A percentile compares a stretch with the other conserved stretches of the same genome.
These are phyloP conservation scores for Cercospora janseana DNA, from an alignment of 2,329 filamentous ascomycete species.

Conservation along the genomic window DNA sequence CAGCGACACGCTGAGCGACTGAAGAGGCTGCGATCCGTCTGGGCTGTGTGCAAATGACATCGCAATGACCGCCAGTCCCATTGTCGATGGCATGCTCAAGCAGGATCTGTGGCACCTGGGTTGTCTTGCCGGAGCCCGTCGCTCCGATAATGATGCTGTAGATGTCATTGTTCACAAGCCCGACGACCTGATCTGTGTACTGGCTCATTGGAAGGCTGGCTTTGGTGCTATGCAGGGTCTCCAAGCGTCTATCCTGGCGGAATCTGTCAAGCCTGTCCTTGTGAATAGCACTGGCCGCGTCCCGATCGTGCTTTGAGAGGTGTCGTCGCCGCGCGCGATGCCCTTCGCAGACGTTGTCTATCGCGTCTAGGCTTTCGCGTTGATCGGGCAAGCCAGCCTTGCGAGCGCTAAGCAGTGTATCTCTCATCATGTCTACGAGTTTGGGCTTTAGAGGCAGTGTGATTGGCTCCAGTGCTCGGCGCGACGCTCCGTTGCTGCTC, in stretches of 20 bases:
- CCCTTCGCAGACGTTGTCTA: slow-evolving; percentile 17
- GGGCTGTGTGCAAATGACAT: slow-evolving; percentile 53
- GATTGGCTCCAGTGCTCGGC: slow-evolving; percentile 34
- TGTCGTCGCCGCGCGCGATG: slow-evolving; percentile 5
- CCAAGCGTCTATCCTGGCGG: slow-evolving; percentile 21
- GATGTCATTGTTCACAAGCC: slow-evolving; percentile 39
- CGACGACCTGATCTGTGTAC: slow-evolving; percentile 10
- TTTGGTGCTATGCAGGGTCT: slow-evolving; percentile 34
- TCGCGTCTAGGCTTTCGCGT: slow-evolving; percentile 26
- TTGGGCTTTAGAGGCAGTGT: slow-evolving; percentile 35
- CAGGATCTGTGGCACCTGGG: slow-evolving; percentile 56
- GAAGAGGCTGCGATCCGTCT: slow-evolving; percentile 50
- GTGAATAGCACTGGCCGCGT: slow-evolving; percentile 17
- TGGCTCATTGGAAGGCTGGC: slow-evolving; percentile 44
- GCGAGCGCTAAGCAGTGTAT: slow-evolving; percentile 38
- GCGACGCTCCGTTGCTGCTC: slow-evolving; percentile 33
- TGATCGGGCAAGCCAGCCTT: slow-evolving; percentile 38
- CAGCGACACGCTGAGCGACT: slow-evolving; percentile 48
- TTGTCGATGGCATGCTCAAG: slow-evolving; percentile 48
- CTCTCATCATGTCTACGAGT: slow-evolving; percentile 39
- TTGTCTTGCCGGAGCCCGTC: slow-evolving; percentile 50
- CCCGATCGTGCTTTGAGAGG: slow-evolving; percentile 4
- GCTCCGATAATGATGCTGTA: slow-evolving; percentile 50
- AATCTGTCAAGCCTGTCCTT: slow-evolving; percentile 22
- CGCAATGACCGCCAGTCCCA: slow-evolving; percentile 45